Conservation (phyloP, 805 yeast genomes). For the Ogataea wickerhamii region DNA sequence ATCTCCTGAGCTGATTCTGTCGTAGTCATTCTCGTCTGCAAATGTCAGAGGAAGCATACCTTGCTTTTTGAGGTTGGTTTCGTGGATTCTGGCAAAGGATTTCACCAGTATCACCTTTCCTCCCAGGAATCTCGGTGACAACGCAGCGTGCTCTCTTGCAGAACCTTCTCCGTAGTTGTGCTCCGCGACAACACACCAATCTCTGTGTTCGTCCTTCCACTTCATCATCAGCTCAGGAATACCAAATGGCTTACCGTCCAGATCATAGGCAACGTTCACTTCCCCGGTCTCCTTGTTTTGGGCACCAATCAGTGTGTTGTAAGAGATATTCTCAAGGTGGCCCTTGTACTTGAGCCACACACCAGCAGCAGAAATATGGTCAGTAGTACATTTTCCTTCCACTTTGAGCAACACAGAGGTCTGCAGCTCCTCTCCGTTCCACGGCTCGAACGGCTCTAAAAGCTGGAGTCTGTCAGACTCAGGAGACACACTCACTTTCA, state of each 20-base stretch:
- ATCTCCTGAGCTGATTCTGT: conserved; percentile 74
- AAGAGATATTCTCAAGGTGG: conserved; percentile 90
- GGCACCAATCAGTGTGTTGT: conserved; percentile 95
- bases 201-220: conserved; percentile 81
- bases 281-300: conserved; percentile 96
- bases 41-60: conserved; percentile 95
- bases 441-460: conserved; percentile 80
- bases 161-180: conserved; percentile 99
- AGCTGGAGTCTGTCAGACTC: conserved; percentile 89
- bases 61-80: conserved; percentile 96
- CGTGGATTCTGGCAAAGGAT: conserved; percentile 97
- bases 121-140: conserved; percentile 92
- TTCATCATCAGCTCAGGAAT: conserved; percentile 97
- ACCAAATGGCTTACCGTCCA: conserved; percentile 69
- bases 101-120: conserved; percentile 85
- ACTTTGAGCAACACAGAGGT: conserved; percentile 82
- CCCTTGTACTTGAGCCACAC: conserved; percentile 99
- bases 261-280: conserved; percentile 85
- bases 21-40: conserved; percentile 87
- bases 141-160: conserved; percentile 98
- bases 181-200: conserved; percentile 96
- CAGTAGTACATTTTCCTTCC: conserved; percentile 97
- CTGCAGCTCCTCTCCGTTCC: conserved; percentile 81
- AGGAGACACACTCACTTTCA: conserved; percentile 59
- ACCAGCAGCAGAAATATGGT: conserved; percentile 98